A percentile compares a stretch with the other conserved stretches of the same genome.
Evolutionary conservation across 2,329 filamentous ascomycete genomes (phyloP).

Genomic region (Chaetomiaceae sp.): DNA sequence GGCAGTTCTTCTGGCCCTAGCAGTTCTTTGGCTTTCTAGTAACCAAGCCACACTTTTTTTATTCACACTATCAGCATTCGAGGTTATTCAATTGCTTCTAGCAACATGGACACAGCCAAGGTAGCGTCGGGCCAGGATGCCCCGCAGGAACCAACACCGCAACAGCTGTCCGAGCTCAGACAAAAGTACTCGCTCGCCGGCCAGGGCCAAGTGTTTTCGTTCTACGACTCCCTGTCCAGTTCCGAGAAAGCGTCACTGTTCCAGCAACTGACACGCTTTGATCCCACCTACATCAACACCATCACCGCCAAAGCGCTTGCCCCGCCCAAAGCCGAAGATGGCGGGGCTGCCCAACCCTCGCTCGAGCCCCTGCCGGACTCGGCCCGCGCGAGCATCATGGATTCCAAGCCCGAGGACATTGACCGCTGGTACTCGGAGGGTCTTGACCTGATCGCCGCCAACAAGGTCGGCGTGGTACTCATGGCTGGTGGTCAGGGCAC

Average conservation of each 20-base stretch:
- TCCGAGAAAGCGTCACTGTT: conserved; percentile 74
- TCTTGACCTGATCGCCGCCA: conserved; percentile 72
- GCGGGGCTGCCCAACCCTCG: conserved; percentile 43
- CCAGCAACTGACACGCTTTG: conserved; percentile 74
- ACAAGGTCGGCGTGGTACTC: conserved; percentile 79
- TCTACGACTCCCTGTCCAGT: conserved; percentile 73
- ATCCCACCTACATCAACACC: conserved; percentile 82
- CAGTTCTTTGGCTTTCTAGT: too few relatives aligned
- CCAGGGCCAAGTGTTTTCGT: conserved; percentile 81
- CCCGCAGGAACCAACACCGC: conserved; percentile 51
- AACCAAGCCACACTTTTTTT: not conserved
- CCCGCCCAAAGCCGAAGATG: conserved; percentile 61
- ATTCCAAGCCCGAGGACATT: conserved; percentile 74
- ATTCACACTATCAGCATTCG: too few relatives aligned
- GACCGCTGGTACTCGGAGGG: conserved; percentile 79
- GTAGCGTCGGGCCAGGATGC: not conserved
- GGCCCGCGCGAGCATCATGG: conserved; percentile 84
- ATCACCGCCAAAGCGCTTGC: conserved; percentile 79
- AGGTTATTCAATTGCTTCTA: not conserved
- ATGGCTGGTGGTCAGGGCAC: conserved; percentile 98
- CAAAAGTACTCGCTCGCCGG: conserved; percentile 68
- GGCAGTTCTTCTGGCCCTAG: too few relatives aligned
- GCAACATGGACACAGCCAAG: conserved; percentile 5
- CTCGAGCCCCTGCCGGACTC: conserved; percentile 86
- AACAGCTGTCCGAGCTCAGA: conserved; percentile 64